Evolutionary conservation across 257 asterid species (phyloP).

Genomic region (Fraxinus cuspidata): DNA sequence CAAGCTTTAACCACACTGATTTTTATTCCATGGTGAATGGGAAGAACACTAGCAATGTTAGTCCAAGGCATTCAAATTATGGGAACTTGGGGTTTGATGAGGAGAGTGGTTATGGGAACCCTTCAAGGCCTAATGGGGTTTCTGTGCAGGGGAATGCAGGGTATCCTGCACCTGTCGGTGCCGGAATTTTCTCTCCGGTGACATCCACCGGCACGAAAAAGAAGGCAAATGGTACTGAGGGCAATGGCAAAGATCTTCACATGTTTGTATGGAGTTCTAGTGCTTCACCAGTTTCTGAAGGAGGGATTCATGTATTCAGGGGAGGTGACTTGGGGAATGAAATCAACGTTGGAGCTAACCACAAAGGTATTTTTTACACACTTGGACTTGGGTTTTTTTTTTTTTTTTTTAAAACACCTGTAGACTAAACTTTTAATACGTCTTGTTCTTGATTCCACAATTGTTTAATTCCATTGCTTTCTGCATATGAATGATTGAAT

Average conservation of each 20-base stretch:
- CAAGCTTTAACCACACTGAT: conserved; percentile 58
- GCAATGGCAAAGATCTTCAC: conserved; percentile 70
- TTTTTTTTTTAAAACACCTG: background rate
- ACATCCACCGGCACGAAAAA: conserved; percentile 56
- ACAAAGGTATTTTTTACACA: conserved; percentile 57
- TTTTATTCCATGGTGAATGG: conserved; percentile 61
- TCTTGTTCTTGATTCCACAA: background rate
- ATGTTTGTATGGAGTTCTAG: conserved; percentile 99
- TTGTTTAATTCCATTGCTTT: conserved; percentile 8
- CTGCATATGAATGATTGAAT: conserved; percentile 12
- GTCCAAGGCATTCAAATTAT: conserved; percentile 56
- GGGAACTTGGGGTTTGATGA: conserved; percentile 51
- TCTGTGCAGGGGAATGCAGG: conserved; percentile 55
- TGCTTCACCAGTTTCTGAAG: conserved; percentile 97
- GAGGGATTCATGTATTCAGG: conserved; percentile 86
- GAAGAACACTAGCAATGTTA: conserved; percentile 30
- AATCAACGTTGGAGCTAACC: conserved; percentile 68
- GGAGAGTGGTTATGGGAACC: conserved; percentile 50
- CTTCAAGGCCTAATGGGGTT: conserved; percentile 46
- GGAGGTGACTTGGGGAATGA: conserved; percentile 80
- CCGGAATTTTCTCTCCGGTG: conserved; percentile 83
- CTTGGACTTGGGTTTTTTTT: background rate
- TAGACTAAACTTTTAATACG: background rate
- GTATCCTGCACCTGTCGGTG: conserved; percentile 72
- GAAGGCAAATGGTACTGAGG: conserved; percentile 60